Base-by-base conservation (phyloP, 2,329 filamentous ascomycete species). In the Penicillium sp. region DNA sequence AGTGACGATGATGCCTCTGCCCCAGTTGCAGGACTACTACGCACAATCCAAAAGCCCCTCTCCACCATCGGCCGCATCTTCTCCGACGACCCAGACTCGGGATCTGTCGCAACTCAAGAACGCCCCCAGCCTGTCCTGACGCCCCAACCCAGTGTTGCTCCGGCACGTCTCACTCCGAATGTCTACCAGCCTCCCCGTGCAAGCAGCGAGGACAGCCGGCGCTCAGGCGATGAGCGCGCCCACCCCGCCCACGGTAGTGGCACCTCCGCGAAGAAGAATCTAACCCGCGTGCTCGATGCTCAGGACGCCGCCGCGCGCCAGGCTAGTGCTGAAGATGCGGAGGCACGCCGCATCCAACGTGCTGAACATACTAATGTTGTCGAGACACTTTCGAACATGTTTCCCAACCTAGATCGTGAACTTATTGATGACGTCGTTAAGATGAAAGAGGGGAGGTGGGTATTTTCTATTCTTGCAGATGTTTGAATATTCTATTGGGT, bases 401-500 rank as follows among this genome's bases (percentile, higher is more conserved):
- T 99, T 72, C 94, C 94, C 0, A 91, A 95, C 69, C 79, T 99
- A 48, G 94, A 99, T 73, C 85, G 86, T 67, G 95, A 99, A 46
- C 84, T 99, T 36, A 97, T 99, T 69, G 92, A 92, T 67, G 94
- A 99, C 76, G 94, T 99, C 38, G 94, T 99, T 26, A 87, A 93
- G 72, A 86, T 95, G 78, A 97, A 99, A 76, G 88, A 97, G 75
- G 95, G 94, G 70, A 85, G 90, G 91, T 93, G 74, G 78, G 89
- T 83, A 50, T 2, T 35, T 35, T 30, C 12, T 49, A 45, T 51
- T 35, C 22, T 46, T 35, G 14, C 8, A 33, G n/a, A 35, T 8
- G 14, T 35, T 25, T 30, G 51, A 41, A 16, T 52, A 17, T 36
- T 19, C 2, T 31, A n/a, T 17, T 12, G 22, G 5, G 40, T 25